Base-by-base conservation (phyloP, 2,329 filamentous ascomycete genomes). In the Calonectria ilicicola region DNA sequence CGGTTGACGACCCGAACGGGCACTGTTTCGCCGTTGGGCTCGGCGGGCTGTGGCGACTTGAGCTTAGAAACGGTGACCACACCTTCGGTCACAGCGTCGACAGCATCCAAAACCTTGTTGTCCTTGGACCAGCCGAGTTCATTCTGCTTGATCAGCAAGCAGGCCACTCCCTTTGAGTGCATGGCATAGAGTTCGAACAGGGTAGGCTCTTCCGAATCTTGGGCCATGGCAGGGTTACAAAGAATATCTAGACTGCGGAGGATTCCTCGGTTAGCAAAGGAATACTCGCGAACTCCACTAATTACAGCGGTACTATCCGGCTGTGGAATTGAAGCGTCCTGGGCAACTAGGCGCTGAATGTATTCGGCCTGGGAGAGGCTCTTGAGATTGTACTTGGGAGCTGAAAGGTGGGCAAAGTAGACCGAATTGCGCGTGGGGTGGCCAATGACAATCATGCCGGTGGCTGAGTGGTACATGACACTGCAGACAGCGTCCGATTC, bases 401-500 rank as follows among this genome's bases (percentile, higher is more conserved):
- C 96, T 65, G 96, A 98, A 44, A 99, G 88, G 80, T 98, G 96
- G 64, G 98, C 92, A 85, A 99, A 98, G 87, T 98, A 99, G 83
- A 99, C 93, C 9, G 96, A 98, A 86, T 99, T 99, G 75, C 97
- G 92, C 2, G 96, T 98, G 14, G 97, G 97, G 81, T 99, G 97
- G 42, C 96, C 97, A 73, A 99, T 94, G 73, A 97, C 92, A 81
- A 99, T 94, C 86, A 98, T 98, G 70, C 96, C 96, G 35, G 96
- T 97, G 75, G 92, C 90, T 7, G 97, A 93, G 83, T 99, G 96
- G 83, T 98, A 99, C 81, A 94, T 93, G 81, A 99, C 94, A 82
- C 96, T 98, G 88, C 97, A 99, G 73, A 98, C 96, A n/a, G 95
- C 95, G 84, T 98, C 96, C 3, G 95, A 97, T 83, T 98, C 96